Percentiles rank a stretch among this genome's conserved stretches.
Conservation (phyloP, 129 eudicot genomes). For the Artemisia annua region DNA sequence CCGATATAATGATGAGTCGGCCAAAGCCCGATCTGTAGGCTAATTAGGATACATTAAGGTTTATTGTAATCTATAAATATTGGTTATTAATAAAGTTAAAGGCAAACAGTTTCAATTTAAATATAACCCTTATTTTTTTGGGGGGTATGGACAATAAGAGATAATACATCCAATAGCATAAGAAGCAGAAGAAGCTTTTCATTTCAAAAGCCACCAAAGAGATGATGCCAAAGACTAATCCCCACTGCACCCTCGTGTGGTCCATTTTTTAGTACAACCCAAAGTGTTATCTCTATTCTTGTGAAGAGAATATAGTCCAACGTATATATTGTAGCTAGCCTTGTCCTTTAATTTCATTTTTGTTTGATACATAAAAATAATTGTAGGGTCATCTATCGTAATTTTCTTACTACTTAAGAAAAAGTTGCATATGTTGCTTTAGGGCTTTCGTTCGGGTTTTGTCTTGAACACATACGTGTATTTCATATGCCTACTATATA, state of each 20-base stretch:
- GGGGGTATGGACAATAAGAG: conserved; percentile 20
- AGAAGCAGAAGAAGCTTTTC: conserved; percentile 26
- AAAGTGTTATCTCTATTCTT: conserved; percentile 27
- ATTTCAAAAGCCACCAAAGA: conserved; percentile 21
- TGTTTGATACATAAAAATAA: conserved; percentile 6
- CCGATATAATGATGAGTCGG: too few species aligned
- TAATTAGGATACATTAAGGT: too few species aligned
- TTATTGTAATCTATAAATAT: too few species aligned
- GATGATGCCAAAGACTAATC: conserved; percentile 22
- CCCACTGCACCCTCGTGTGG: conserved; percentile 25
- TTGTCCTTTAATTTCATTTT: conserved; percentile 15
- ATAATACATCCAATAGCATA: conserved; percentile 26
- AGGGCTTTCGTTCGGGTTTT: background rate
- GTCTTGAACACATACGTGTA: background rate
- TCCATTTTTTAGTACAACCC: conserved; percentile 21
- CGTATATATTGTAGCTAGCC: background rate
- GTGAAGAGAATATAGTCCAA: conserved; percentile 34
- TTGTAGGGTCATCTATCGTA: too few species aligned
- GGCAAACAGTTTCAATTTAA: too few species aligned
- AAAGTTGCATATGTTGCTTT: background rate
- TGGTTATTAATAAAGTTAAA: too few species aligned
- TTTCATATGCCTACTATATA: too few species aligned
- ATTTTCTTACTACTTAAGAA: too few species aligned
- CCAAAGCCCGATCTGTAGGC: too few species aligned
- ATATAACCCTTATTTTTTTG: conserved; percentile 1